Evolutionary conservation across 192 early-diverging fungal species (phyloP).

Genomic region (Globomyces pollinis-pini): DNA sequence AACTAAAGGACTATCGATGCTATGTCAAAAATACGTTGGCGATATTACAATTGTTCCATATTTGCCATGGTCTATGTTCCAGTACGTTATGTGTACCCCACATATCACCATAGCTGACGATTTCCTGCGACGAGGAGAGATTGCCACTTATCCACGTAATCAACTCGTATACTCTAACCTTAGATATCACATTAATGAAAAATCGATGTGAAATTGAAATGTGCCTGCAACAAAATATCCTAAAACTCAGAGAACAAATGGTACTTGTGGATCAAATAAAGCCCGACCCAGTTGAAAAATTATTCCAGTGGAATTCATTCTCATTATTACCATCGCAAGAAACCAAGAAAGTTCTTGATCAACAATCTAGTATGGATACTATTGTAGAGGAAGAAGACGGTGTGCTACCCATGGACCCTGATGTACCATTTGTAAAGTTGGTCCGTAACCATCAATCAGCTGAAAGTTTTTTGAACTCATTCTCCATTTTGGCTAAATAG

Average conservation of each 20-base stretch:
- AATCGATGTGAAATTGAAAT: slow-evolving; percentile 69
- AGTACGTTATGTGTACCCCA: slow-evolving; percentile 60
- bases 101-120: slow-evolving; percentile 37
- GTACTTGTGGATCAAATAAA: neutral
- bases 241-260: slow-evolving; percentile 11
- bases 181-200: slow-evolving; percentile 68
- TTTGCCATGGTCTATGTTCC: slow-evolving; percentile 48
- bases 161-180: neutral
- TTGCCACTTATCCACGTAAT: slow-evolving; percentile 69
- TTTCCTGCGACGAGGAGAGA: slow-evolving; percentile 51
- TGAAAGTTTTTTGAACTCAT: too few relatives aligned
- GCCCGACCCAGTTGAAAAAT: neutral
- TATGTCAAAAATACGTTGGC: slow-evolving; percentile 70
- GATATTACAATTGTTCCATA: slow-evolving; percentile 77
- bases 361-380: neutral
- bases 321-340: neutral
- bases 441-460: neutral
- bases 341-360: neutral
- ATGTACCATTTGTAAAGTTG: too few relatives aligned
- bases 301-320: too few relatives aligned
- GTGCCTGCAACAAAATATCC: slow-evolving; percentile 47
- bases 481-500: too few relatives aligned
- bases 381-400: neutral
- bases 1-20: slow-evolving; percentile 54
- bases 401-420: too few relatives aligned